Evolutionary conservation across 2,329 filamentous ascomycete genomes (phyloP), one percentile per base, ranked within the genome.

Genomic region (Fusarium sp.): DNA sequence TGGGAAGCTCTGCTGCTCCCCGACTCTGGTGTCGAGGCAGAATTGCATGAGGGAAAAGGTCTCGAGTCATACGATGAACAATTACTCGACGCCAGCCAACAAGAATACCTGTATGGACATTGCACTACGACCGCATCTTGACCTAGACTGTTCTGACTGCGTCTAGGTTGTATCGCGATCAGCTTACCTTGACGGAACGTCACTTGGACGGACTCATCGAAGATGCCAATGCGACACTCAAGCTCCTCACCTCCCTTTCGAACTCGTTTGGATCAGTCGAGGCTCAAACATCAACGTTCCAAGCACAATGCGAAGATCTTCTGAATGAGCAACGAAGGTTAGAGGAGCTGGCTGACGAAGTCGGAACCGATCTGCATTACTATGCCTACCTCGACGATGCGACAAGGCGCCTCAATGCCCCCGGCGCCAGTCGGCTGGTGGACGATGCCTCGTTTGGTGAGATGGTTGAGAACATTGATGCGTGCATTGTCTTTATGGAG

Each of bases 371-470:
- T 73, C 83, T 97, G n/a, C 90, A 94, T 76, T 97, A 97, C 80
- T 99, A 99, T 79, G 89, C 91, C 18, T 97, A 97, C 76, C 86
- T 99, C 6, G 96, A 99, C 69, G 93, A 91, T 50, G 93, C 95
- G 65, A 97, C 93, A 0, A 87, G 94, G 60, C 88, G 93, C 13
- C 87, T 99, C 62, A 98, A 98, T 82, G 94, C 94, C 0, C 94
- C 96, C 0, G 93, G 94, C 1, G 94, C 95, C 18, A 90, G 92
- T 53, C 93, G 91, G 62, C 85, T 97, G 60, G 94, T 97, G 14
- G 91, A 94, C 49, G 90, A 91, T 61, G 89, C 91, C 55, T 91
- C 92, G 46, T 97, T 98, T 76, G 89, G 91, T 2, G 92, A 97
- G 58, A 96, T 98, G 85, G 83, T 99, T 53, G 86, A 88, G 50